Base-by-base conservation (phyloP, 1,284 basidiomycete genomes). In the Apiotrichum veenhuisii region DNA sequence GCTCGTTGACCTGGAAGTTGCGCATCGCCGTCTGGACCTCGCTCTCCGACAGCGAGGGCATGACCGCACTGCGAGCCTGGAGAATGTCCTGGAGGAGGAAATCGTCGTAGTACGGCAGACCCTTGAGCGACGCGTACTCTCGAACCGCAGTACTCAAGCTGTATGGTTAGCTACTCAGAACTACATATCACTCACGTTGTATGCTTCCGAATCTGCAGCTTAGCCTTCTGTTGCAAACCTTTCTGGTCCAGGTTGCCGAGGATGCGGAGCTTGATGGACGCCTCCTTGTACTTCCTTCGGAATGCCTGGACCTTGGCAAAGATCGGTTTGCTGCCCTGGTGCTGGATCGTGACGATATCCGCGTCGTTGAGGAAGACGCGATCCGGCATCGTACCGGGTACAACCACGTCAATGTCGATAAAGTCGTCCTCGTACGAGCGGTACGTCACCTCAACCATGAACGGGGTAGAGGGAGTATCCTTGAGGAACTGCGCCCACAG, bases 91-190 rank as follows among this genome's bases (percentile, higher is more conserved):
- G 77, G 50, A 83, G 84, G 18, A 90, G 81, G 60, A 57, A 62
- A 2, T 66, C 54, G 47, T 93, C 91, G 64, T 92, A 92, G 73
- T 88, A 89, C 5, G 86, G 87, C 51, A 96, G 79, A 22, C 86
- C 87, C 68, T 87, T 82, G 14, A 99, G 81, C 2, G 95, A 92
- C 8, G 84, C 87, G 72, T 89, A 98, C 78, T 98, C 96, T 52
- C 96, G 87, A 67, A 93, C 85, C 23, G 95, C 81, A 0, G 96
- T 98, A 58, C 87, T 89, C 64, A 98, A 78, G 63, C 93, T 96
- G 63, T 2, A 36, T 22, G 36, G 44, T 49, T 5, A 50, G 30
- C 15, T 11, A 38, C 9, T 15, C 20, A 26, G n/a, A 14, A 36
- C 15, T 22, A 30, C 12, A 27, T n/a, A 23, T 10, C 22, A 76